phyloP scores from a whole-genome alignment of 768 basidiomycete species.

The Rhizopogon vinicolor region DNA sequence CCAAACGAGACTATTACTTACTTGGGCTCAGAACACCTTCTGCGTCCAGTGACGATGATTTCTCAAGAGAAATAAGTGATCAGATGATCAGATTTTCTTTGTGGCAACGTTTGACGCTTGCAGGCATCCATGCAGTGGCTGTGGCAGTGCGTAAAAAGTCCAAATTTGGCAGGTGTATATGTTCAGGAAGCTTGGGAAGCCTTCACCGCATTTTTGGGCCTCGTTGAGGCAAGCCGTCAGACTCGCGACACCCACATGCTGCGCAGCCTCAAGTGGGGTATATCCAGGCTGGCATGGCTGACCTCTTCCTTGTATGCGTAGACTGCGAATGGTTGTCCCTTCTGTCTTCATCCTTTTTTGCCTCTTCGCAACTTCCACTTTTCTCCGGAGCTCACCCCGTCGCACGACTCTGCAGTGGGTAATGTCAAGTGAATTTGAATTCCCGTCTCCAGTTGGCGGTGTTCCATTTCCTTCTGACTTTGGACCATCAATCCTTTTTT shows the following conservation, averaged over 20 bases:
- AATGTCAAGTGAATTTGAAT: constrained; percentile 14
- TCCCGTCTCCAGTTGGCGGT: constrained; percentile 44
- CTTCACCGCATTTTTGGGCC: neutral
- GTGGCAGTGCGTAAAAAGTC: neutral
- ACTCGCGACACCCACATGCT: constrained; percentile 5
- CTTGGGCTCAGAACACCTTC: no score
- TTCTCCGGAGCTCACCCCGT: neutral
- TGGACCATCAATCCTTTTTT: constrained; percentile 39
- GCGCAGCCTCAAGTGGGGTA: neutral
- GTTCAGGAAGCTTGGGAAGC: neutral
- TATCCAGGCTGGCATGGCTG: neutral
- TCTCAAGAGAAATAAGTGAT: no score
- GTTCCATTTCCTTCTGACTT: constrained; percentile 35
- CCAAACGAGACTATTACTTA: no score
- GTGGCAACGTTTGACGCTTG: no score
- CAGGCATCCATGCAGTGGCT: no score
- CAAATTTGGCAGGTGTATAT: constrained; percentile 1
- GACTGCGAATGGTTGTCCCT: neutral
- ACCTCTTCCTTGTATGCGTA: neutral
- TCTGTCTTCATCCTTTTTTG: neutral
- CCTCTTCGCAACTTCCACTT: neutral
- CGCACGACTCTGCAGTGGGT: neutral
- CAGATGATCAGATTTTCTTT: no score
- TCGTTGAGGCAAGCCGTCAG: constrained; percentile 1
- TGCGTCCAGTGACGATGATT: no score